phyloP scores from a whole-genome alignment of 169 alveolate species.

The Plasmodium fragile region DNA sequence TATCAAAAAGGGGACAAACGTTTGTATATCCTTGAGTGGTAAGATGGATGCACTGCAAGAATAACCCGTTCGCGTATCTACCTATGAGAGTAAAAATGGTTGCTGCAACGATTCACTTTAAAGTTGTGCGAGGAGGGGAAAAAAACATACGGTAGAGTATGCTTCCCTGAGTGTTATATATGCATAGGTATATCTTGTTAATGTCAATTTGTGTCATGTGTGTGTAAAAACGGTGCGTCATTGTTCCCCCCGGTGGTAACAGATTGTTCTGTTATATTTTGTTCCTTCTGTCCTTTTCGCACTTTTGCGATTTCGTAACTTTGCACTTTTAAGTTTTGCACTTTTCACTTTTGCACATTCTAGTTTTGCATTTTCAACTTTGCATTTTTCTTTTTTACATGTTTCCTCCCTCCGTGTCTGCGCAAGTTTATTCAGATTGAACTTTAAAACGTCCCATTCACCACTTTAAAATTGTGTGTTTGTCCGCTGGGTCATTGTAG shows the following conservation, averaged over 20 bases:
- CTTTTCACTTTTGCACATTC: neutral
- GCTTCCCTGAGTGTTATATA: neutral
- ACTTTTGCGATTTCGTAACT: neutral
- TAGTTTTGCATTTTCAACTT: neutral
- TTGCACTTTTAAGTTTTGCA: neutral
- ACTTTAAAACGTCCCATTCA: neutral
- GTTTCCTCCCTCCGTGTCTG: slow-evolving; percentile 1
- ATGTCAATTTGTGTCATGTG: neutral
- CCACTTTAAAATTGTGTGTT: neutral
- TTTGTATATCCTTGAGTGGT: neutral
- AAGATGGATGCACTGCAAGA: neutral
- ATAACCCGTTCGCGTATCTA: neutral
- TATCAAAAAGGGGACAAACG: neutral
- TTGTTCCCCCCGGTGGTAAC: neutral
- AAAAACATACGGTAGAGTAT: neutral
- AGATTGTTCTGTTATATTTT: slow-evolving; percentile 4
- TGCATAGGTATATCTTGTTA: neutral
- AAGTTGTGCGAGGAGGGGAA: neutral
- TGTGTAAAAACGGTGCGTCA: neutral
- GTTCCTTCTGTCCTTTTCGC: neutral
- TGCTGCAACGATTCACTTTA: neutral
- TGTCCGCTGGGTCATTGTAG: neutral
- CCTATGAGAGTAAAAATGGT: neutral
- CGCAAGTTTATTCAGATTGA: slow-evolving; percentile 4
- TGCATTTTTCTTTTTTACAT: neutral